These are phyloP conservation scores for Ilex asprella DNA, from an alignment of 257 asterid genomes.

Conservation along the genomic window DNA sequence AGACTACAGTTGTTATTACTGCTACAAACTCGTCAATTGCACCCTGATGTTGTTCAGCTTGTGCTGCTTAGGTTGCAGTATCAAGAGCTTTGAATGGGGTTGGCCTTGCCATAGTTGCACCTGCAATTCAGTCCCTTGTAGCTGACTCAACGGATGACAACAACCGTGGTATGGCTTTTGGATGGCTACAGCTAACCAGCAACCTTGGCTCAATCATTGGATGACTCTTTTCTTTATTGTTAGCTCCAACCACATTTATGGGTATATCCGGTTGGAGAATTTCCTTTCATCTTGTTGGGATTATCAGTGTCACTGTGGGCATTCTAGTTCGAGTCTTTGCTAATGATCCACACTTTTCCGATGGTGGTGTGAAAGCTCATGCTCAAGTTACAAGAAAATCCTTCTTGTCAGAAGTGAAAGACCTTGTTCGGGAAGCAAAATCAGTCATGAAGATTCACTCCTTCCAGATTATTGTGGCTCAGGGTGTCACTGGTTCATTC, in stretches of 20 bases:
- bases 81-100: conserved; percentile 85
- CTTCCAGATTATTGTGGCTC: conserved; percentile 74
- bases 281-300: conserved; percentile 67
- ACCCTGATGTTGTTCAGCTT: not conserved
- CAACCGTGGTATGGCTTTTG: conserved; percentile 76
- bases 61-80: conserved; percentile 51
- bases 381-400: conserved; percentile 23
- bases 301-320: conserved; percentile 58
- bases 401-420: conserved; percentile 37
- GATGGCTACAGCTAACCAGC: conserved; percentile 90
- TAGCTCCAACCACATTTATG: conserved; percentile 48
- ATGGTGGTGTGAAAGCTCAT: conserved; percentile 14
- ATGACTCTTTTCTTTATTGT: conserved; percentile 47
- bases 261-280: conserved; percentile 89
- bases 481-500: conserved; percentile 77
- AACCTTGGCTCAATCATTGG: conserved; percentile 70
- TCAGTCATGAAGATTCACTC: conserved; percentile 52
- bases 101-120: conserved; percentile 83
- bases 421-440: conserved; percentile 58
- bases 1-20: not conserved
- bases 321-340: conserved; percentile 62
- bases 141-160: conserved; percentile 80
- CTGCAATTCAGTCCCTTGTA: conserved; percentile 83
- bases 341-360: conserved; percentile 61
- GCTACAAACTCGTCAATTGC: not conserved